Evolutionary conservation across 176 grass and related monocot genomes (phyloP), one percentile per base, ranked within the genome.

Genomic region (Avena eriantha): DNA sequence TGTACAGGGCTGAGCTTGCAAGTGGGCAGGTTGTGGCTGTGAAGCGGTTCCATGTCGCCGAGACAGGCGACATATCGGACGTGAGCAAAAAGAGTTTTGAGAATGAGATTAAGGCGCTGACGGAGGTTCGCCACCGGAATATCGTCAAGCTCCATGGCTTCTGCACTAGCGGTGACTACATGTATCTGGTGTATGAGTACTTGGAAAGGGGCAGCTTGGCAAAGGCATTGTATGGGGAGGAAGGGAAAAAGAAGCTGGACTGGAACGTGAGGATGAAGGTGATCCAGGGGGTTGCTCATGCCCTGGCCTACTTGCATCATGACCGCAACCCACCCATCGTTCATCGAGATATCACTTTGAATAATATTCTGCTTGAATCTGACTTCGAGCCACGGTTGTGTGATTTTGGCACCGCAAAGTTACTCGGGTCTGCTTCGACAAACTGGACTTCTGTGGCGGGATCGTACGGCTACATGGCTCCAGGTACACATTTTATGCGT

Each of bases 401-500:
- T 54, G 95, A 95, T 84, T 98, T 98, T 85, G 95, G 93, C 57
- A 95, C 89, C 0, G 95, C 95, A 0, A 98, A 93, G 77, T 60
- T 95, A 45, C 87, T 95, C 3, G 76, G 84, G 1, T 82, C 85
- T 29, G 89, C 60, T 65, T 95, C 95, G 0, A 88, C 95, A 16
- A 95, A 89, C 81, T 98, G 93, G 95, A 98, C 89, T 54, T 93
- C 93, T 45, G 83, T 98, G 45, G 95, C 93, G 31, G 95, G 95
- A 86, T 90, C 95, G 6, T 95, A 93, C 69, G 95, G 95, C 46
- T 98, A 98, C 29, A 98, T 98, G 93, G 93, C 95, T 88, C 95
- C 95, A 93, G 95, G 95, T 94, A 90, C 68, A 83, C 65, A 56
- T 64, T 48, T n/a, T 75, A 29, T 29, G 4, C 54, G 19, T 72